Evolutionary conservation across 306 rosid genomes (phyloP).

Genomic region (Malus domestica): DNA sequence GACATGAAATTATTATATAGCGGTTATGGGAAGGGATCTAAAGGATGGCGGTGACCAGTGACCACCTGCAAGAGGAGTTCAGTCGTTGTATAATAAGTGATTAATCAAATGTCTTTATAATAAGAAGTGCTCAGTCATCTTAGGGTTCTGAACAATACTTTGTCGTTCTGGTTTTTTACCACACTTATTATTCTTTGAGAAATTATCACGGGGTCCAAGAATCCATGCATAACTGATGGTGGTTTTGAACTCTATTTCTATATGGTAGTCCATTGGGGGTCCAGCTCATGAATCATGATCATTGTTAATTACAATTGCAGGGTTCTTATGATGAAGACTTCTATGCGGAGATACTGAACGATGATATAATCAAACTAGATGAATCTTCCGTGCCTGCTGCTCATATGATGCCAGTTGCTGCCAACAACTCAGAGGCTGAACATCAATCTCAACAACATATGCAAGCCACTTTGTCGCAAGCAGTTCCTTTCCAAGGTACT

Average conservation of each 20-base stretch:
- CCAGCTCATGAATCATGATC: background rate
- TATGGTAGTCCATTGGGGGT: background rate
- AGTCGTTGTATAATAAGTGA: background rate
- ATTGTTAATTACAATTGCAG: constrained; percentile 25
- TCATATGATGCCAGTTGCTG: background rate
- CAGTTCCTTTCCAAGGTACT: constrained; percentile 46
- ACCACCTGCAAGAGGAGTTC: background rate
- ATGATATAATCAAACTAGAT: constrained; percentile 72
- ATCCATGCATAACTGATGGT: background rate
- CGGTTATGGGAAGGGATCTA: background rate
- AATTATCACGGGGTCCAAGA: background rate
- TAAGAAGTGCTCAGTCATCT: background rate
- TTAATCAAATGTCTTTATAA: background rate
- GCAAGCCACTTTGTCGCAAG: background rate
- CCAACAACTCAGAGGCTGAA: constrained; percentile 15
- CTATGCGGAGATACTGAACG: constrained; percentile 70
- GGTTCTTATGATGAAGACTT: constrained; percentile 60
- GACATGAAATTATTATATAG: background rate
- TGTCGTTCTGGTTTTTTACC: background rate
- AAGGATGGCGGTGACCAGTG: background rate
- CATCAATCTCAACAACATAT: constrained; percentile 20
- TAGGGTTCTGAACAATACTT: background rate
- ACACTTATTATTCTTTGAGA: background rate
- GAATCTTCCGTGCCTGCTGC: constrained; percentile 30
- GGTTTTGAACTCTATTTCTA: background rate